Percentiles rank a stretch among this genome's conserved stretches.
Evolutionary conservation across 2,329 filamentous ascomycete species (phyloP).

Genomic region (Aspergillus chevalieri): DNA sequence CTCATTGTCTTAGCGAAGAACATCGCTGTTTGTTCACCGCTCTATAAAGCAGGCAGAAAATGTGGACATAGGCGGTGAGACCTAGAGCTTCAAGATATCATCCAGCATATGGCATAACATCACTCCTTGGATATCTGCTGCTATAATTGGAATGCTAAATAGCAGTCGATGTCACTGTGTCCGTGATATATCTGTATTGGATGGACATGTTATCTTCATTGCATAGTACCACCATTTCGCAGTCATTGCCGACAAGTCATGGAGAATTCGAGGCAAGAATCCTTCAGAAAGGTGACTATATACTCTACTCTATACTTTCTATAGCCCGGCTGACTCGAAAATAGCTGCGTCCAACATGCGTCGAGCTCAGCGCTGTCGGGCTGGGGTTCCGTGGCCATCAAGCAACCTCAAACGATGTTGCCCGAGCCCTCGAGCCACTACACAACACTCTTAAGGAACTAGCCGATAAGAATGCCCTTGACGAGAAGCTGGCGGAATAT

Average conservation of each 20-base stretch:
- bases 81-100: background rate
- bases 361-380: slow-evolving; percentile 52
- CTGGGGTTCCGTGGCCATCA: slow-evolving; percentile 46
- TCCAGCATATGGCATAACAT: background rate
- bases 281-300: slow-evolving; percentile 34
- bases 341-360: slow-evolving; percentile 54
- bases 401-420: slow-evolving; percentile 42
- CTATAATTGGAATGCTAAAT: background rate
- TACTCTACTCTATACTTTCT: slow-evolving; percentile 1
- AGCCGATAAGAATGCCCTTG: slow-evolving; percentile 46
- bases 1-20: no score
- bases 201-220: background rate
- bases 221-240: background rate
- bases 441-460: slow-evolving; percentile 35
- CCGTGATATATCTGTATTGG: background rate
- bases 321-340: slow-evolving; percentile 13
- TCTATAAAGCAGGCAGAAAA: slow-evolving; percentile 18
- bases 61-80: slow-evolving; percentile 13
- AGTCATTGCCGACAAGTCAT: slow-evolving; percentile 13
- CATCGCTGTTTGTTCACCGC: slow-evolving; percentile 15
- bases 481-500: slow-evolving; percentile 85
- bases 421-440: slow-evolving; percentile 43
- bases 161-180: background rate
- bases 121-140: no score
- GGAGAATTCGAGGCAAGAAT: slow-evolving; percentile 35